phyloP scores from a whole-genome alignment of 345 rosid species.

The Rhodamnia argentea region DNA sequence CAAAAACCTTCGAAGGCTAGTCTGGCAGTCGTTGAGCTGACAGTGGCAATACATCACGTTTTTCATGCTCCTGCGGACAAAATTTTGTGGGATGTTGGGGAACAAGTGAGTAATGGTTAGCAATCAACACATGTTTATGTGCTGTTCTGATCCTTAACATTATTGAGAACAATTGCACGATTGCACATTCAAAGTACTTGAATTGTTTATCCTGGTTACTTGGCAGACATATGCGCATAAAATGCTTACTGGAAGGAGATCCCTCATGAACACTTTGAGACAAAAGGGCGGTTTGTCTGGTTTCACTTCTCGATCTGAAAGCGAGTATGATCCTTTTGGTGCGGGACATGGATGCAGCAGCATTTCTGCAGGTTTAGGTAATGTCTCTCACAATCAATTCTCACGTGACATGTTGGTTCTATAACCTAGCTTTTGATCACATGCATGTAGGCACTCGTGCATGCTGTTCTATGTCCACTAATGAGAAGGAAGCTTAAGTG shows the following conservation, averaged over 20 bases:
- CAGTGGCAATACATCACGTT: conserved; percentile 75
- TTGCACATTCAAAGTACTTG: neutral
- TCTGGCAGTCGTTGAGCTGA: conserved; percentile 70
- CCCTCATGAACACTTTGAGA: conserved; percentile 44
- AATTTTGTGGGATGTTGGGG: conserved; percentile 84
- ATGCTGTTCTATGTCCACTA: neutral
- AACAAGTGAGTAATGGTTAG: conserved; percentile 42
- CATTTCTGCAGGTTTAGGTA: conserved; percentile 93
- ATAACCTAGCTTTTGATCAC: neutral
- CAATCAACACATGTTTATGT: neutral
- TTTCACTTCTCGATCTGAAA: conserved; percentile 52
- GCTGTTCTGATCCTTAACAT: neutral
- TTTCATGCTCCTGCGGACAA: conserved; percentile 84
- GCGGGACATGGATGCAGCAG: conserved; percentile 90
- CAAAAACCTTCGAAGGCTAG: conserved; percentile 50
- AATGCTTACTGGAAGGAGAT: conserved; percentile 75
- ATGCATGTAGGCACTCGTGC: neutral
- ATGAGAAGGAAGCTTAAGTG: neutral
- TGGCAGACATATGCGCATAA: conserved; percentile 83
- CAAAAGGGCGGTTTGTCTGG: conserved; percentile 59
- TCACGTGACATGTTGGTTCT: neutral
- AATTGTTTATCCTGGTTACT: neutral
- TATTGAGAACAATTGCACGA: neutral
- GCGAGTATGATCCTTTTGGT: conserved; percentile 87
- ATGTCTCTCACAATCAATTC: neutral